phyloP scores from a whole-genome alignment of 2,329 filamentous ascomycete genomes.

The Geosmithia putterillii region DNA sequence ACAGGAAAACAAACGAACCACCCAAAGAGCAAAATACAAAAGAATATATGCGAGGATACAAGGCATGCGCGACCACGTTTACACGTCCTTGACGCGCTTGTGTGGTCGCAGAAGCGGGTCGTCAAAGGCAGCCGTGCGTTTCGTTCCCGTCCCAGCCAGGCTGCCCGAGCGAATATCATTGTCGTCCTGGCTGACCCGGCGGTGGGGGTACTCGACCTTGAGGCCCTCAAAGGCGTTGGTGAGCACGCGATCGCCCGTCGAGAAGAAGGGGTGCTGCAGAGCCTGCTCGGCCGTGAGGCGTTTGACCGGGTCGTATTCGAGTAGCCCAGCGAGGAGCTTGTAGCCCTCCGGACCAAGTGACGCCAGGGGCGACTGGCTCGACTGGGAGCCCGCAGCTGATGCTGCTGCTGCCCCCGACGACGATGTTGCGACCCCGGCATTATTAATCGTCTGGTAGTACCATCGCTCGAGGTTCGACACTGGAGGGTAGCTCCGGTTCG shows the following conservation, averaged over 20 bases:
- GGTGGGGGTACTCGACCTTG: slow-evolving; percentile 77
- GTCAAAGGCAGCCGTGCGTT: slow-evolving; percentile 68
- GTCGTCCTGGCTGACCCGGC: slow-evolving; percentile 85
- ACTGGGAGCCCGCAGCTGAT: slow-evolving; percentile 1
- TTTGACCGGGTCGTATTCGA: slow-evolving; percentile 88
- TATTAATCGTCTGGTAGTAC: slow-evolving; percentile 61
- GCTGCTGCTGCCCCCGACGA: slow-evolving; percentile 8
- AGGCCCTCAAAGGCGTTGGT: slow-evolving; percentile 86
- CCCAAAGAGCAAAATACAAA: not conserved
- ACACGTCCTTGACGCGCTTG: slow-evolving; percentile 48
- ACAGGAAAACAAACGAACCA: not conserved
- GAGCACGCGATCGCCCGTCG: slow-evolving; percentile 57
- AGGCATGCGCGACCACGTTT: not conserved
- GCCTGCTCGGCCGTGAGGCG: slow-evolving; percentile 80
- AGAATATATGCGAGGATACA: not conserved
- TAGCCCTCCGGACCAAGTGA: slow-evolving; percentile 67
- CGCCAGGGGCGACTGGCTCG: slow-evolving; percentile 26
- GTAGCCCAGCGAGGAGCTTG: slow-evolving; percentile 64
- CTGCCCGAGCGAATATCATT: slow-evolving; percentile 90
- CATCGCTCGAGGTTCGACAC: slow-evolving; percentile 58
- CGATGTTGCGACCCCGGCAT: slow-evolving; percentile 31
- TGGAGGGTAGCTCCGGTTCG: slow-evolving; percentile 14
- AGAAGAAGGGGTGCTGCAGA: slow-evolving; percentile 84
- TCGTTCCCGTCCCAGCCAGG: slow-evolving; percentile 77
- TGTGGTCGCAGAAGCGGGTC: slow-evolving; percentile 54